Base-by-base conservation (phyloP, 176 grass and related monocot genomes). In the Typha latifolia region DNA sequence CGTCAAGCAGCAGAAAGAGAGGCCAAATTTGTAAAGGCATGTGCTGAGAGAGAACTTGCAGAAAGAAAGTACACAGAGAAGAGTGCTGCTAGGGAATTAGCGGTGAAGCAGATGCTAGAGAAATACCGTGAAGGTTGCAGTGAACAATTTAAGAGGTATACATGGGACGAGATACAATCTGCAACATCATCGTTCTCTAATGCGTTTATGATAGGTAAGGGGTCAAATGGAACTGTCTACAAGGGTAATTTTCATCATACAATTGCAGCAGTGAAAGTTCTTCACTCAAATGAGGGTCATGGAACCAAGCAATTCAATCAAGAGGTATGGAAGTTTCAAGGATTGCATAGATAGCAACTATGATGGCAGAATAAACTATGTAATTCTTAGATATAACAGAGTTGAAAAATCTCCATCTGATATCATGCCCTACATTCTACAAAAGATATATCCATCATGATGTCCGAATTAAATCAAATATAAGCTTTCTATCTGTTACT, bases 131-230 rank as follows among this genome's bases (percentile, higher is more conserved):
- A 53, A 72, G 66, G 18, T 61, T 78, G 1, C 84, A 81, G 62
- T 56, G 48, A 32, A 71, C 51, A 68, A 11, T 59, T 9, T 59
- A 59, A 6, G 11, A 16, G 53, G 53, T 97, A 87, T 62, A 84
- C 78, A 48, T 97, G 94, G 94, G 84, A 86, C 63, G 94, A 97
- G 65, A 90, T 97, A 34, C 67, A 87, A 29, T 80, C 22, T 82
- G 93, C 94, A 16, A 93, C 94, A 20, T 84, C 73, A 57, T 84
- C 83, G 10, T 97, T 97, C 72, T 97, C 85, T 27, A 77, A 82
- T 32, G 63, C 67, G 14, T 63, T 76, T 34, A 89, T 72, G 71
- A 82, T 92, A 26, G 94, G 89, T 57, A 72, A 73, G 14, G 94
- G 94, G 53, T 74, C 89, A 37, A 78, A 74, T 32, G 94, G 94